These are phyloP conservation scores for Paramecium bursaria DNA, from an alignment of 73 alveolate genomes.

Conservation along the genomic window DNA sequence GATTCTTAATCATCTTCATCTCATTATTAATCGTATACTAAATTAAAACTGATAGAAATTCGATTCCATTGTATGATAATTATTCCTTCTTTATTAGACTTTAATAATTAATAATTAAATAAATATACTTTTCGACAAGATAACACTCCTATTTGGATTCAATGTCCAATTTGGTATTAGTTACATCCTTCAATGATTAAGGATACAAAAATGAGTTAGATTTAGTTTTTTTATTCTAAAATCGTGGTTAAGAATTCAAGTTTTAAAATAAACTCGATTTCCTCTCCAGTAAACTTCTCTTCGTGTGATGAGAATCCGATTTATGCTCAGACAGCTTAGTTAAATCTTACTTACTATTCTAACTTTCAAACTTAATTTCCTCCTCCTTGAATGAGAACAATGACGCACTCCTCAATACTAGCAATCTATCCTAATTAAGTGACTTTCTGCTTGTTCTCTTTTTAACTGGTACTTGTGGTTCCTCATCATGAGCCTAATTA, in stretches of 20 bases:
- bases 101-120: no score
- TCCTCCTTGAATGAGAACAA: conserved; percentile 7
- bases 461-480: conserved; percentile 14
- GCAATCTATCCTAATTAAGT: conserved; percentile 1
- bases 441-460: conserved; percentile 13
- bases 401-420: conserved; percentile 58
- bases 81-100: conserved; percentile 47
- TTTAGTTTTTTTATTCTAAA: no score
- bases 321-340: no score
- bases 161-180: conserved; percentile 13
- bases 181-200: conserved; percentile 23
- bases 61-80: background rate
- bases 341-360: no score
- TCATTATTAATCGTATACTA: conserved; percentile 5
- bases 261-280: no score
- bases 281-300: no score
- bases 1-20: no score
- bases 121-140: conserved; percentile 4
- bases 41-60: conserved; percentile 1
- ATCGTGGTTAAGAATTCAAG: no score
- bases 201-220: conserved; percentile 46
- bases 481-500: background rate
- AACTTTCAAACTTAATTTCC: no score
- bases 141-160: background rate
- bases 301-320: no score